These are phyloP conservation scores for Schwanniomyces polymorphus DNA, from an alignment of 805 yeast genomes.

Conservation along the genomic window DNA sequence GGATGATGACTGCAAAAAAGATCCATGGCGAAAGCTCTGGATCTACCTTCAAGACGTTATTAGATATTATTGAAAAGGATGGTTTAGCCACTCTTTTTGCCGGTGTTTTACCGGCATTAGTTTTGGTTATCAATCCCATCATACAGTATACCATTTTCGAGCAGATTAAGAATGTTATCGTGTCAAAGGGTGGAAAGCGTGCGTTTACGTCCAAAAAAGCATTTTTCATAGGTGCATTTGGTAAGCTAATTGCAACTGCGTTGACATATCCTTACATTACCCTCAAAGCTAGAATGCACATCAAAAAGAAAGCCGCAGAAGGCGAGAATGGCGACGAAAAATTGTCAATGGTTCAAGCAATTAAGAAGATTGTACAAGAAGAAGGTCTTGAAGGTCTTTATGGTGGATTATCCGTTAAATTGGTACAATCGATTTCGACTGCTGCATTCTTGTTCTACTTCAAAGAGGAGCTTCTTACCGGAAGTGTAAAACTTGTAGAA, in stretches of 20 bases:
- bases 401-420: conserved; percentile 77
- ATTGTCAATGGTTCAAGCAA: conserved; percentile 48
- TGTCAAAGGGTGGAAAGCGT: conserved; percentile 49
- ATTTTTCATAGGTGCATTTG: conserved; percentile 83
- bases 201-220: conserved; percentile 73
- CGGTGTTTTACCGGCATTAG: conserved; percentile 85
- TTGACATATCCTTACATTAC: conserved; percentile 92
- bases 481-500: conserved; percentile 55
- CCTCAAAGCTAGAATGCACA: conserved; percentile 83
- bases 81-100: conserved; percentile 75
- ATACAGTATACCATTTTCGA: conserved; percentile 91
- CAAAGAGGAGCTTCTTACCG: conserved; percentile 76
- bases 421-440: conserved; percentile 79
- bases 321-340: conserved; percentile 13
- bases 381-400: conserved; percentile 81
- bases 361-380: conserved; percentile 56
- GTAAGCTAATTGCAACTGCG: conserved; percentile 85
- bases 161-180: conserved; percentile 69
- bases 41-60: conserved; percentile 55
- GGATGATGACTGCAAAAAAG: conserved; percentile 65
- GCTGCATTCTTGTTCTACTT: conserved; percentile 90
- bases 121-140: conserved; percentile 84
- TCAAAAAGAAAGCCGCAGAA: conserved; percentile 27
- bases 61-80: conserved; percentile 65
- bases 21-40: conserved; percentile 15